Conservation (phyloP, 1,284 basidiomycete genomes). For the Tylopilus sp. region DNA sequence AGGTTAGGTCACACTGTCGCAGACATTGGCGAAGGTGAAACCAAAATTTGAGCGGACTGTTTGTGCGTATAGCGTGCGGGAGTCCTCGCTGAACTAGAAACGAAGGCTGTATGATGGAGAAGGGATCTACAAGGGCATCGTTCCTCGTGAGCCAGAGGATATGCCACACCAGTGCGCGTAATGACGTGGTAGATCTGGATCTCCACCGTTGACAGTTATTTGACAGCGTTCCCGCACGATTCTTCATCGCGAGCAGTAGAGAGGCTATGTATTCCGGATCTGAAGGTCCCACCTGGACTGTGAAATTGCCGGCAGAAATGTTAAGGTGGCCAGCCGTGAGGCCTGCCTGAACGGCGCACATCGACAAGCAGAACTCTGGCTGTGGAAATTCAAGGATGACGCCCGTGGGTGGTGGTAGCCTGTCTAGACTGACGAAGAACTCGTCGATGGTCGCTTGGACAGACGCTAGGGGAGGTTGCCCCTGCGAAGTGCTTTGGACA, state of each 20-base stretch:
- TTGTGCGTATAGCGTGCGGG: constrained; percentile 59
- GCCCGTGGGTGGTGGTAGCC: constrained; percentile 1
- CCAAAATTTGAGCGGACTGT: constrained; percentile 63
- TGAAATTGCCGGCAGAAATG: constrained; percentile 29
- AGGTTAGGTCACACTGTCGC: constrained; percentile 19
- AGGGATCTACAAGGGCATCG: constrained; percentile 58
- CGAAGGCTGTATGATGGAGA: constrained; percentile 74
- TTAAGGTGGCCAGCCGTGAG: constrained; percentile 23
- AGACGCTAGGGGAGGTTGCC: neutral
- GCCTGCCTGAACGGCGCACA: constrained; percentile 24
- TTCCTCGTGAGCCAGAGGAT: constrained; percentile 49
- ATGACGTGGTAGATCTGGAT: constrained; percentile 26
- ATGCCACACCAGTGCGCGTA: constrained; percentile 38
- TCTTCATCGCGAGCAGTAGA: constrained; percentile 33
- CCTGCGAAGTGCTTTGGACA: constrained; percentile 12
- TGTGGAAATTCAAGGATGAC: constrained; percentile 7
- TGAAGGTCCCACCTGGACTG: constrained; percentile 39
- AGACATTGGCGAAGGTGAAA: constrained; percentile 65
- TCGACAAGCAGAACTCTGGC: constrained; percentile 22
- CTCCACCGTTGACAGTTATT: constrained; percentile 26
- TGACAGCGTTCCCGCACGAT: constrained; percentile 28
- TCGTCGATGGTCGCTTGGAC: constrained; percentile 17
- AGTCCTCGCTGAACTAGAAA: constrained; percentile 70
- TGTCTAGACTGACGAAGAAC: constrained; percentile 16
- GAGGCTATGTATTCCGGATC: constrained; percentile 45